These are phyloP conservation scores for Xanthoconium stramineum DNA, from an alignment of 768 basidiomycete genomes.

Conservation along the genomic window DNA sequence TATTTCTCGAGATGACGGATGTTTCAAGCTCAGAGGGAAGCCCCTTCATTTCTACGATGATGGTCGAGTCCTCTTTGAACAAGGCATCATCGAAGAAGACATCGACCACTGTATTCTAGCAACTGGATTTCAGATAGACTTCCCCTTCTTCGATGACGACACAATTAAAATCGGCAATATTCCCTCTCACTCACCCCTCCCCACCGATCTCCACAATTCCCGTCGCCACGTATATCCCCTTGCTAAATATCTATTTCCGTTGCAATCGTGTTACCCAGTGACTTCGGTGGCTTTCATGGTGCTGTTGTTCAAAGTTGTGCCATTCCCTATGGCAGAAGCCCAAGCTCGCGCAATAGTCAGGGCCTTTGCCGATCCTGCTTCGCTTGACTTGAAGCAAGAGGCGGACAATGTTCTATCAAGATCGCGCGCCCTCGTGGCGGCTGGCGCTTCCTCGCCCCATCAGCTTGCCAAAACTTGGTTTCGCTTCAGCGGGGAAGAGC, in stretches of 20 bases:
- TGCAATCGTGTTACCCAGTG: slow-evolving; percentile 44
- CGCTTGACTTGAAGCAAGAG: slow-evolving; percentile 49
- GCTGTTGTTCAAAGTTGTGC: slow-evolving; percentile 55
- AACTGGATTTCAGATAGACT: slow-evolving; percentile 67
- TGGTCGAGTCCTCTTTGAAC: slow-evolving; percentile 55
- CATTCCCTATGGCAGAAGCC: slow-evolving; percentile 75
- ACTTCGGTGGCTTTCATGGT: slow-evolving; percentile 64
- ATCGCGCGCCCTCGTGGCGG: slow-evolving; percentile 39
- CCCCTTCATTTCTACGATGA: slow-evolving; percentile 39
- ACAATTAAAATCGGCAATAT: slow-evolving; percentile 38
- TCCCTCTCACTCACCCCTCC: slow-evolving; percentile 47
- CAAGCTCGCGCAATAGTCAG: slow-evolving; percentile 66
- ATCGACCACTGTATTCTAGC: slow-evolving; percentile 69
- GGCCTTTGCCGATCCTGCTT: slow-evolving; percentile 49
- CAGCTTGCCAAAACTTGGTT: slow-evolving; percentile 57
- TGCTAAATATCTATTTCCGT: slow-evolving; percentile 65
- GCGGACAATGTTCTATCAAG: slow-evolving; percentile 47
- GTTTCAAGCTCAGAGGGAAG: slow-evolving; percentile 40
- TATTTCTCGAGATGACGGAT: slow-evolving; percentile 29
- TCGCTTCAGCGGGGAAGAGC: slow-evolving; percentile 46
- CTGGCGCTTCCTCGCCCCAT: slow-evolving; percentile 33
- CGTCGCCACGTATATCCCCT: slow-evolving; percentile 68
- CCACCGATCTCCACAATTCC: slow-evolving; percentile 57
- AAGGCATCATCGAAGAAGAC: slow-evolving; percentile 49
- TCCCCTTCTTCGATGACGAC: slow-evolving; percentile 54